Evolutionary conservation across 768 basidiomycete species (phyloP), one percentile per base, ranked within the genome.

Genomic region (Tricholomella constricta): DNA sequence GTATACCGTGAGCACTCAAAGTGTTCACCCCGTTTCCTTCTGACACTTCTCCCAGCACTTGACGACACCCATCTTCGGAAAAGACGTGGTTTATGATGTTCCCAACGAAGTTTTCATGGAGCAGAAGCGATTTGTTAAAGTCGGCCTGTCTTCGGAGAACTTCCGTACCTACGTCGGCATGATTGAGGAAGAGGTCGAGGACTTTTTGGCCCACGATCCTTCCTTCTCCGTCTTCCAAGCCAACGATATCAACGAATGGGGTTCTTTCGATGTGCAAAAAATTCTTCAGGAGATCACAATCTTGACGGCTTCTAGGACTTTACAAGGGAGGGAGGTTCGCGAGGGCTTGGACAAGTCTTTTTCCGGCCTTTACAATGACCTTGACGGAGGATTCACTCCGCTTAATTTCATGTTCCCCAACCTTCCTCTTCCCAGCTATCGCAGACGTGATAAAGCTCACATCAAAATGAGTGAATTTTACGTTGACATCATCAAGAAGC

Each of bases 21-120:
- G n/a, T 42, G 5, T 26, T 12, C 8, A 20, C 1, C 31, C 46
- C 2, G 48, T 2, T 10, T 45, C 8, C 29, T 36, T 31, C 62
- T 52, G 53, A 38, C 49, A 35, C 17, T 49, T 40, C 6, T 27
- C 23, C 12, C 60, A 96, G 94, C 89, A 91, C 65, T 73, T 95
- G 40, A 96, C 94, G 0, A 95, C 89, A 0, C 96, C 96, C 4
- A 86, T 98, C 11, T 99, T 99, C 64, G 97, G 97, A 40, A 94
- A 93, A 65, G 95, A 92, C 42, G 97, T 99, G 41, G 95, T 98
- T 10, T 99, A 98, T 68, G 97, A 98, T 62, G 86, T 91, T 45
- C 96, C 97, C 27, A 98, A 98, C 69, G 91, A 95, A 42, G 74
- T 90, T 40, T 86, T 99, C 71, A 98, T 99, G 95, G 94, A 99